phyloP scores from a whole-genome alignment of 2,329 filamentous ascomycete genomes.

The Lachnellula cervina region DNA sequence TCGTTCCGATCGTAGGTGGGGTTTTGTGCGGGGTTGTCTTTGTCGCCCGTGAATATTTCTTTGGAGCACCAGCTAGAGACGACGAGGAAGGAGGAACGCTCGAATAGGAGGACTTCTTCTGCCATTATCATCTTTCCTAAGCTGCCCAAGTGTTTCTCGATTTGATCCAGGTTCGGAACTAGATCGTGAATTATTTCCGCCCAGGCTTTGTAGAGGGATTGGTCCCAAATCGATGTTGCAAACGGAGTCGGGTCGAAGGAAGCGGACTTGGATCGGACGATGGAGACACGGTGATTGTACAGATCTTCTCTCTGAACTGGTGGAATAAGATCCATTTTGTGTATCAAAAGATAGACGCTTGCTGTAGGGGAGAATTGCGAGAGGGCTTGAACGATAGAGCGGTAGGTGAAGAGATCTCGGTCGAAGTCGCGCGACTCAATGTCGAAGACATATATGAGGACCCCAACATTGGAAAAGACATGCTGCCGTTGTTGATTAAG shows the following conservation, averaged over 20 bases:
- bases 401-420: constrained; percentile 87
- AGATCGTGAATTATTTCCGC: constrained; percentile 96
- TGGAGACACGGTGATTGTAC: constrained; percentile 75
- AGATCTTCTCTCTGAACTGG: constrained; percentile 71
- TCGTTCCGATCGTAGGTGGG: constrained; percentile 92
- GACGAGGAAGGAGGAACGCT: constrained; percentile 91
- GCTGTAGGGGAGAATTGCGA: constrained; percentile 76
- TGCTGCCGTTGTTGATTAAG: constrained; percentile 91
- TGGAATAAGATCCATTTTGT: constrained; percentile 98
- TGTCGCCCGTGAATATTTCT: constrained; percentile 7
- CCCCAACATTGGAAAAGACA: constrained; percentile 93
- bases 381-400: constrained; percentile 81
- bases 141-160: constrained; percentile 78
- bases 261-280: constrained; percentile 73
- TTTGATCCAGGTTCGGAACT: constrained; percentile 86
- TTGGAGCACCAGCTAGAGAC: constrained; percentile 82
- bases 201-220: constrained; percentile 97
- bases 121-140: constrained; percentile 84
- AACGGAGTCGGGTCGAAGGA: constrained; percentile 78
- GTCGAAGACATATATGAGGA: constrained; percentile 98
- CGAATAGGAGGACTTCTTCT: constrained; percentile 90
- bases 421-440: constrained; percentile 94
- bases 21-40: constrained; percentile 50
- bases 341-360: constrained; percentile 89
- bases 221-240: constrained; percentile 97